Evolutionary conservation across 805 yeast genomes (phyloP), one percentile per base, ranked within the genome.

Genomic region (Myxozyma kluyveri): DNA sequence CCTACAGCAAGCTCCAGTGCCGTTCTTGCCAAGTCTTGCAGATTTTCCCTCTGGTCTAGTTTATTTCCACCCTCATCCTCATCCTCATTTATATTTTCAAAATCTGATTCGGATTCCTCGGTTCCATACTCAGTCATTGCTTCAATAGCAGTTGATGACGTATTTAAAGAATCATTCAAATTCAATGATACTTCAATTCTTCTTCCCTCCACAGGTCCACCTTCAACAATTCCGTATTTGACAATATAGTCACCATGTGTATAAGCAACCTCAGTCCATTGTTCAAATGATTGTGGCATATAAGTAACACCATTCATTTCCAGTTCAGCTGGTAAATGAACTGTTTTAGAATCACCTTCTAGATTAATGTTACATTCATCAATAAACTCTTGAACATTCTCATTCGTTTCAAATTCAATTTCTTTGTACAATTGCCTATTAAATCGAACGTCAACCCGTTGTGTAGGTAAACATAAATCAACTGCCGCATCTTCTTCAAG

Each of bases 201-300:
- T 14, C 56, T 49, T 2, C 59, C 59, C 17, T 51, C 59, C 38
- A 54, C 42, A 3, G 39, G 49, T 14, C 59, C 56, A 32, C 51
- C 51, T 31, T 54, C 59, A 10, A 50, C 55, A 10, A 50, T 21
- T 21, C 42, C 18, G 38, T 47, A 51, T 45, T 44, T 35, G 21
- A 54, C 45, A 22, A 45, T 26, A 27, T 54, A 43, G 18, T 39
- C 43, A 12, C 49, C 52, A 33, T 47, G 37, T 21, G 32, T n/a
- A 38, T 49, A 54, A 35, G 26, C 32, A 27, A 51, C 24, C 41
- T 51, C 52, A 17, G 47, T 24, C 22, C 55, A 45, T 31, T 54
- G 56, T 42, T 54, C 56, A 17, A 54, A 24, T 2, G 43, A 32
- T 37, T 35, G 47, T 40, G 51, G 51, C 32, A 54, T 26, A 32